A percentile compares a stretch with the other conserved stretches of the same genome.
Evolutionary conservation across 2,329 filamentous ascomycete genomes (phyloP).

Genomic region (Escovopsis sp.): DNA sequence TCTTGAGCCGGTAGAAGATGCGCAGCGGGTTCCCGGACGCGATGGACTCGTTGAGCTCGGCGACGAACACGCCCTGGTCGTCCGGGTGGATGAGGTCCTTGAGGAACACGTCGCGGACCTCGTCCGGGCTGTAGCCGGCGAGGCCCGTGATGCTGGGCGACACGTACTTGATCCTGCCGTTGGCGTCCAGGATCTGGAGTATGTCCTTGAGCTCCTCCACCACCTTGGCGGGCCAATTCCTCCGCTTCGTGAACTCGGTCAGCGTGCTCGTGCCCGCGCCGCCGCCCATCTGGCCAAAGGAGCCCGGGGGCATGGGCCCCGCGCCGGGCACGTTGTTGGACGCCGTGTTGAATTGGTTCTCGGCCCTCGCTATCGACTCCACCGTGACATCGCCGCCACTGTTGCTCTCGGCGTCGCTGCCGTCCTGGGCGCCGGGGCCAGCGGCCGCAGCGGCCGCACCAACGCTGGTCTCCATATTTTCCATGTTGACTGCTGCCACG

Average conservation of each 20-base stretch:
- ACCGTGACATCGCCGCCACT: slow-evolving; percentile 11
- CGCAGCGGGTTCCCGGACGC: slow-evolving; percentile 64
- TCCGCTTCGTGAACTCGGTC: slow-evolving; percentile 45
- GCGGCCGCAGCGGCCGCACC: background rate
- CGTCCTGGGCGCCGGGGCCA: slow-evolving; percentile 6
- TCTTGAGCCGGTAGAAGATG: slow-evolving; percentile 76
- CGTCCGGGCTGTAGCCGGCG: slow-evolving; percentile 58
- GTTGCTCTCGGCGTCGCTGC: slow-evolving; percentile 10
- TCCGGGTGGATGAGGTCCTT: slow-evolving; percentile 75
- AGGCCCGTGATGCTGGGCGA: slow-evolving; percentile 63
- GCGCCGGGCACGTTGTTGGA: slow-evolving; percentile 26
- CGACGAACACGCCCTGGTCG: slow-evolving; percentile 67
- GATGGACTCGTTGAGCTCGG: slow-evolving; percentile 82
- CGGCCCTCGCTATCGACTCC: slow-evolving; percentile 16
- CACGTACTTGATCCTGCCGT: slow-evolving; percentile 73
- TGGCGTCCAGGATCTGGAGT: slow-evolving; percentile 71
- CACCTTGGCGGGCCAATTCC: slow-evolving; percentile 76
- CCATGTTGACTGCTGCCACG: slow-evolving; percentile 31
- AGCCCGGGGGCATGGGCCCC: slow-evolving; percentile 26
- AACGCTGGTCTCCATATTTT: slow-evolving; percentile 9
- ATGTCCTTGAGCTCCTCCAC: slow-evolving; percentile 84
- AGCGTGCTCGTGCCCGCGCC: slow-evolving; percentile 26
- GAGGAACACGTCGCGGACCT: slow-evolving; percentile 62
- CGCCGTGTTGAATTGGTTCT: slow-evolving; percentile 21
- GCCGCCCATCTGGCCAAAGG: slow-evolving; percentile 20